phyloP scores from a whole-genome alignment of 73 alveolate genomes.

The Paramecium sonneborni region DNA sequence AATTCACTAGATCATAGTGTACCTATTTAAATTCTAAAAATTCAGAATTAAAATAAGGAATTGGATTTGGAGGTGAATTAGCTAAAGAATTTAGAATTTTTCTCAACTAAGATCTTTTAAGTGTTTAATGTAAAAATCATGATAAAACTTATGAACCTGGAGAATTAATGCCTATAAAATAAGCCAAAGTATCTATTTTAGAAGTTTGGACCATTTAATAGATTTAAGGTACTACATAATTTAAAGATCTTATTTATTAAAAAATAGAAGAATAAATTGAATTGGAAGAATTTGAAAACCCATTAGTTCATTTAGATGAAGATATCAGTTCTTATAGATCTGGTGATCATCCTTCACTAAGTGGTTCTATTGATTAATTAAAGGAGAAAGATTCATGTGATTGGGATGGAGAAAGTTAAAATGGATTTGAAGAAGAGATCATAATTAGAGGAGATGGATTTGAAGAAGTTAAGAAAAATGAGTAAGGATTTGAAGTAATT shows the following conservation, averaged over 20 bases:
- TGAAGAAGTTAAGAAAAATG: conserved; percentile 18
- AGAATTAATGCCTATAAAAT: background rate
- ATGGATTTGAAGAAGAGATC: conserved; percentile 22
- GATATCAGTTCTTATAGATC: conserved; percentile 56
- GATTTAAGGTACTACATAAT: background rate
- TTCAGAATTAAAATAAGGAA: background rate
- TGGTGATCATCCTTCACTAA: conserved; percentile 8
- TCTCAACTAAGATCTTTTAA: background rate
- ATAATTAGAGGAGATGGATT: background rate
- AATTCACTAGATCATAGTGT: background rate
- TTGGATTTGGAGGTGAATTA: conserved; percentile 55
- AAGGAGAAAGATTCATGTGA: background rate
- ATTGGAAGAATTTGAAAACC: background rate
- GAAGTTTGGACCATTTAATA: conserved; percentile 23
- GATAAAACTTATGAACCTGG: conserved; percentile 44
- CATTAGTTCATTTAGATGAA: conserved; percentile 41
- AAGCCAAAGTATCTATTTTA: background rate
- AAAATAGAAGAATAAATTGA: conserved; percentile 6
- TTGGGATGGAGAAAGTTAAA: conserved; percentile 34
- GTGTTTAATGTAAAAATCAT: background rate
- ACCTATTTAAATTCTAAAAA: conserved; percentile 28
- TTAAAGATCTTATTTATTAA: background rate
- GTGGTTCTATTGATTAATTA: background rate
- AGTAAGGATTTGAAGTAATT: conserved; percentile 14
- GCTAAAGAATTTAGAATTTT: conserved; percentile 18